phyloP scores from a whole-genome alignment of 306 rosid genomes.

The Castanea sativa region DNA sequence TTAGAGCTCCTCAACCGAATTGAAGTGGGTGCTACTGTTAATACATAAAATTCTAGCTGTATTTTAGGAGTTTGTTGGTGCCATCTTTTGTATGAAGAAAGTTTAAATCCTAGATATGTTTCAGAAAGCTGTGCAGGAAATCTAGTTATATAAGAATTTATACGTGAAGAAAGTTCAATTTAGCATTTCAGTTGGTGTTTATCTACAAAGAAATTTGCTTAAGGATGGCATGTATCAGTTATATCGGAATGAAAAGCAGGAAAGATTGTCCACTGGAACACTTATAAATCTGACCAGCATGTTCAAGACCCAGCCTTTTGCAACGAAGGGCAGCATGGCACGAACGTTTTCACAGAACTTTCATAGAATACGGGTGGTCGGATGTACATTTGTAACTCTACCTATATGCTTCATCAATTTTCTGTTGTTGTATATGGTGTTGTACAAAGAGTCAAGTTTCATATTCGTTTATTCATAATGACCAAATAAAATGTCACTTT shows the following conservation, averaged over 20 bases:
- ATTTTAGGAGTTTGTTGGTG: background rate
- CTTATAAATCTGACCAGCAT: background rate
- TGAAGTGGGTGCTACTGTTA: constrained; percentile 33
- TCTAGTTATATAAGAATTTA: background rate
- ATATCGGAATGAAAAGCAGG: background rate
- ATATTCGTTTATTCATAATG: too few species aligned
- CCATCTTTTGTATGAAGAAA: background rate
- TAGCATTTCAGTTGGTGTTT: background rate
- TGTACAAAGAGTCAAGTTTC: too few species aligned
- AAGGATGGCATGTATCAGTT: background rate
- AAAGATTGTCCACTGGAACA: background rate
- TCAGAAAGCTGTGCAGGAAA: constrained; percentile 8
- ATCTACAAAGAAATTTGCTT: background rate
- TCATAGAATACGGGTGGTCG: background rate
- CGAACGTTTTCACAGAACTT: background rate
- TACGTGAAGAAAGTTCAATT: background rate
- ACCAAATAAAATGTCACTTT: too few species aligned
- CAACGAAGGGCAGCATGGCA: background rate
- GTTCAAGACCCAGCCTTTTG: background rate
- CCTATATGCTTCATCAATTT: background rate
- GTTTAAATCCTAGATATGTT: background rate
- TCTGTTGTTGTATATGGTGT: background rate
- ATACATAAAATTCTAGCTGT: constrained; percentile 9
- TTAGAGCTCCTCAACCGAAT: constrained; percentile 61
- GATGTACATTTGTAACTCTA: background rate